phyloP scores from a whole-genome alignment of 2,329 filamentous ascomycete genomes.

The Aspergillus fumigatus region DNA sequence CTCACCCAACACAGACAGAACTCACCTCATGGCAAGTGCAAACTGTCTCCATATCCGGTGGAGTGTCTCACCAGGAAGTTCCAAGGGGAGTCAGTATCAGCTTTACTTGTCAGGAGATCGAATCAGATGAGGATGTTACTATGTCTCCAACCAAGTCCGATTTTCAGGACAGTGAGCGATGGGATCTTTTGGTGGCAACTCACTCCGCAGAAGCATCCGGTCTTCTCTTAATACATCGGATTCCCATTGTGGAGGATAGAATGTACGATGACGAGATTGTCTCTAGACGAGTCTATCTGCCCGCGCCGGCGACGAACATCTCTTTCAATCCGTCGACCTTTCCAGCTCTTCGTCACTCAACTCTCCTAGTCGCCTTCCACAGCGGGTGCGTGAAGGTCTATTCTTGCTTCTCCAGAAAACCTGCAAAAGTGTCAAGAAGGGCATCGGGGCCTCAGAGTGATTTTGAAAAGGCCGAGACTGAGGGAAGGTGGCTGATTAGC shows the following conservation, averaged over 20 bases:
- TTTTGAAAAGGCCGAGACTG: constrained; percentile 27
- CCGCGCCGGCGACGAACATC: constrained; percentile 47
- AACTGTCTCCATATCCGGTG: constrained; percentile 43
- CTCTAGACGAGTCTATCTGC: constrained; percentile 46
- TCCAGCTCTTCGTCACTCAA: constrained; percentile 50
- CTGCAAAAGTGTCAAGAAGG: constrained; percentile 22
- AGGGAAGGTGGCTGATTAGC: constrained; percentile 42
- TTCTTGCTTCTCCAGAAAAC: constrained; percentile 45
- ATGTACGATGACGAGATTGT: constrained; percentile 35
- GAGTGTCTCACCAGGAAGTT: constrained; percentile 48
- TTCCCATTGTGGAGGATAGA: constrained; percentile 32
- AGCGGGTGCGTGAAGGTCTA: constrained; percentile 56
- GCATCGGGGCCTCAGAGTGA: constrained; percentile 28
- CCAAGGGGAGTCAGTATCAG: constrained; percentile 51
- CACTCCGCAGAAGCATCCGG: constrained; percentile 44
- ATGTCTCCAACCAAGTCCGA: constrained; percentile 24
- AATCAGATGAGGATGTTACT: constrained; percentile 24
- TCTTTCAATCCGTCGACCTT: constrained; percentile 52
- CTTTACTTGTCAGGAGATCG: constrained; percentile 43
- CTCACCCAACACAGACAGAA: constrained; percentile 40
- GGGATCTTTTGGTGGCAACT: constrained; percentile 45
- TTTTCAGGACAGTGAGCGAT: constrained; percentile 22
- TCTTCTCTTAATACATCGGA: constrained; percentile 41
- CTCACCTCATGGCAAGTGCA: constrained; percentile 41
- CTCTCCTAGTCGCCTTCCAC: constrained; percentile 52